These are phyloP conservation scores for Pseudonitzschia delicatissima DNA, from an alignment of 108 stramenopile genomes.

Conservation along the genomic window DNA sequence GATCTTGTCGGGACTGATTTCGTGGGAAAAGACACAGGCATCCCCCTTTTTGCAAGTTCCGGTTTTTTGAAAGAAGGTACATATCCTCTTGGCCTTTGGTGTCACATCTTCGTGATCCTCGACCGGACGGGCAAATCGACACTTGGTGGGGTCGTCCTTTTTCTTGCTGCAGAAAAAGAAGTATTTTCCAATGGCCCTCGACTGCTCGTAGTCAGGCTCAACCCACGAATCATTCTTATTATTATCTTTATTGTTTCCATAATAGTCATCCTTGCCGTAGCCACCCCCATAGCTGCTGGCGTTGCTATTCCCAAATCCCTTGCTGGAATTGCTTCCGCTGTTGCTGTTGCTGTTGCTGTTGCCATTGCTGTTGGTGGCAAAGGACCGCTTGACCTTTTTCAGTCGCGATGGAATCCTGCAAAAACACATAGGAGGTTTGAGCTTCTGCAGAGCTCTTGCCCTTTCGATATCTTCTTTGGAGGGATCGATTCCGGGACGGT, in stretches of 20 bases:
- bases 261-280: background rate
- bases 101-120: slow-evolving; percentile 30
- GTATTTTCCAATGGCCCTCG: slow-evolving; percentile 68
- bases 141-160: slow-evolving; percentile 47
- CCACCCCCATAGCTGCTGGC: background rate
- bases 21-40: slow-evolving; percentile 2
- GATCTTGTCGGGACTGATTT: too few species aligned
- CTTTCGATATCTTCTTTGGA: slow-evolving; percentile 58
- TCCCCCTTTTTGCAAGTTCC: slow-evolving; percentile 1
- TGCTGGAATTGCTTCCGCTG: background rate
- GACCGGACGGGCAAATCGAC: slow-evolving; percentile 67
- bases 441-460: slow-evolving; percentile 51
- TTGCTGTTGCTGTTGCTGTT: background rate
- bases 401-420: slow-evolving; percentile 65
- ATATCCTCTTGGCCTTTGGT: background rate
- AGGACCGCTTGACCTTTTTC: slow-evolving; percentile 68
- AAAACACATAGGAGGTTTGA: slow-evolving; percentile 62
- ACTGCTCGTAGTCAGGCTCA: slow-evolving; percentile 35
- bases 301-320: background rate
- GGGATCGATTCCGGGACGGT: slow-evolving; percentile 66
- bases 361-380: slow-evolving; percentile 20
- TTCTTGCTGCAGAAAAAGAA: slow-evolving; percentile 72
- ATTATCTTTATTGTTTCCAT: background rate
- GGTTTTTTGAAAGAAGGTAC: slow-evolving; percentile 1
- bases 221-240: too few species aligned